Conservation (phyloP, 2,329 filamentous ascomycete species). For the Colletotrichum incanum region DNA sequence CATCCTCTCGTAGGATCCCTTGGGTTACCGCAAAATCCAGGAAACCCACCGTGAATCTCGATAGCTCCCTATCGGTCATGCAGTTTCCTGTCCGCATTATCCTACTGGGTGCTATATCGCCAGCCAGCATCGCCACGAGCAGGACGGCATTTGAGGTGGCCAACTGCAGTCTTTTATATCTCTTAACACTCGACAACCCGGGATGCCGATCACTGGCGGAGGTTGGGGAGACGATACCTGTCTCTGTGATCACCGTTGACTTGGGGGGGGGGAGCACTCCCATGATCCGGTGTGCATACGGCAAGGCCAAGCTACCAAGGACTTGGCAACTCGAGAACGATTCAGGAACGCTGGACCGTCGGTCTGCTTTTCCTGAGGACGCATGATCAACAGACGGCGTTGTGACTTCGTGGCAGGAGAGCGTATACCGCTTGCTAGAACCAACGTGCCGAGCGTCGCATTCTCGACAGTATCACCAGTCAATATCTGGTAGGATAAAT, state of each 20-base stretch:
- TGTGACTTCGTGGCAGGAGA: not conserved
- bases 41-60: constrained; percentile 16
- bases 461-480: not conserved
- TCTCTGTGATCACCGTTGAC: not conserved
- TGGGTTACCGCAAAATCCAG: constrained; percentile 1
- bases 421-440: not conserved
- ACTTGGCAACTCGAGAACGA: not conserved
- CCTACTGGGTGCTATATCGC: constrained; percentile 14
- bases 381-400: too few relatives aligned
- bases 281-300: not conserved
- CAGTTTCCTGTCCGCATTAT: constrained; percentile 24
- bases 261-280: not conserved
- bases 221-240: not conserved
- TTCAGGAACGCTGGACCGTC: constrained; percentile 16
- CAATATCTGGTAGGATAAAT: not conserved
- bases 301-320: not conserved
- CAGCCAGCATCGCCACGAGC: constrained; percentile 2
- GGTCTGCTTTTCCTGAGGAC: constrained; percentile 4
- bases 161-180: constrained; percentile 34
- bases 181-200: constrained; percentile 10
- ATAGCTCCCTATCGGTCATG: constrained; percentile 14
- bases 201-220: constrained; percentile 17
- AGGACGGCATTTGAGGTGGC: not conserved
- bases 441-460: not conserved
- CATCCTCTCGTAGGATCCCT: not conserved